Conservation (phyloP, 2,329 filamentous ascomycete genomes). For the Daldinia sp. region DNA sequence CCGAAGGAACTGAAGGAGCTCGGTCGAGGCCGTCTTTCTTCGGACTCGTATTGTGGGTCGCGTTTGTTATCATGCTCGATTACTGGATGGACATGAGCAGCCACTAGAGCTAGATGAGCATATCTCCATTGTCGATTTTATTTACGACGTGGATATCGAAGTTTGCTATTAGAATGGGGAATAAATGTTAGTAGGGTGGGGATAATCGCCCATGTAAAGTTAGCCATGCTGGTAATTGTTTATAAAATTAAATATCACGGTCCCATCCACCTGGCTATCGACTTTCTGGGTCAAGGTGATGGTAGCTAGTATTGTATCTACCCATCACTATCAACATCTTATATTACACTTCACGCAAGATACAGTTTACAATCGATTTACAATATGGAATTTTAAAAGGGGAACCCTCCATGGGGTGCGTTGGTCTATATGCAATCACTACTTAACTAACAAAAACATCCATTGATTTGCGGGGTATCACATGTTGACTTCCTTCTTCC, state of each 20-base stretch:
- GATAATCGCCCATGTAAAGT: slow-evolving; percentile 19
- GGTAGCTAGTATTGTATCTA: neutral
- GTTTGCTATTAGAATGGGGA: slow-evolving; percentile 17
- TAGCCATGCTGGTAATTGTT: slow-evolving; percentile 28
- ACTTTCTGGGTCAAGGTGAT: neutral
- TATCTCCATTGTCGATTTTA: slow-evolving; percentile 25
- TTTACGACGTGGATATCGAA: slow-evolving; percentile 20
- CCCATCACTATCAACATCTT: too few relatives aligned
- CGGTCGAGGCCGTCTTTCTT: slow-evolving; percentile 42
- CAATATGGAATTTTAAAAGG: neutral
- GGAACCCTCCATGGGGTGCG: neutral
- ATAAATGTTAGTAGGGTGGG: slow-evolving; percentile 27
- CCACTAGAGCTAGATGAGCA: slow-evolving; percentile 38
- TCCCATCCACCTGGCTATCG: neutral
- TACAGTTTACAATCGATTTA: neutral
- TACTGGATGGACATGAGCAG: slow-evolving; percentile 48
- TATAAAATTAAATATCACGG: slow-evolving; percentile 29
- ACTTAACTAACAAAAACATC: neutral
- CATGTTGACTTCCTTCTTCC: slow-evolving; percentile 12
- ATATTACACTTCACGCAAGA: neutral
- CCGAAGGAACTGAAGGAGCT: slow-evolving; percentile 28
- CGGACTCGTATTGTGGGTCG: slow-evolving; percentile 47
- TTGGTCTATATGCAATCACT: neutral
- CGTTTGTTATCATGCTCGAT: slow-evolving; percentile 45
- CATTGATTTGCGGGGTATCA: slow-evolving; percentile 33